Percentiles rank a stretch among this genome's conserved stretches.
Evolutionary conservation across 2,329 filamentous ascomycete genomes (phyloP).

Genomic region (Neophaeococcomyces mojaviensis): DNA sequence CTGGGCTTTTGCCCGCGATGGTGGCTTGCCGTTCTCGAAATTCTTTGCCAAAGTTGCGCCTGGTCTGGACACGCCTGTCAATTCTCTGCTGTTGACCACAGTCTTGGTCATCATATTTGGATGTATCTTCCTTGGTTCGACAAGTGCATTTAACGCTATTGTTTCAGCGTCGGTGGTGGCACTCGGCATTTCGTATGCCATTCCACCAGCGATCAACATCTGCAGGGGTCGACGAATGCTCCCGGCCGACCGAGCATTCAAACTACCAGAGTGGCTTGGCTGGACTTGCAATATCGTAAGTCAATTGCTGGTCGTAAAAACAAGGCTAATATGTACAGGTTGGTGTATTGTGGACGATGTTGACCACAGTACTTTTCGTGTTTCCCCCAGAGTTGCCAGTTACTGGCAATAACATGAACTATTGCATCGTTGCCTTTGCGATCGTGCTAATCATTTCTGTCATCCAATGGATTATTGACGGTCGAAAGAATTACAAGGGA

Average conservation of each 20-base stretch:
- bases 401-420: conserved; percentile 60
- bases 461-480: conserved; percentile 54
- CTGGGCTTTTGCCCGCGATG: conserved; percentile 47
- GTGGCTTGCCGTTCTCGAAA: conserved; percentile 28
- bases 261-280: conserved; percentile 46
- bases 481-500: conserved; percentile 53
- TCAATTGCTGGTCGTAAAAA: background rate
- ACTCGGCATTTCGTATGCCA: conserved; percentile 64
- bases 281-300: conserved; percentile 53
- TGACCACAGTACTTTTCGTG: conserved; percentile 69
- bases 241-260: conserved; percentile 52
- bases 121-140: conserved; percentile 60
- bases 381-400: conserved; percentile 63
- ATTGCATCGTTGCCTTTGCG: conserved; percentile 47
- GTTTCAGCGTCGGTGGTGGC: conserved; percentile 64
- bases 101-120: conserved; percentile 60
- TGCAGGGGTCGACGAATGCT: conserved; percentile 59
- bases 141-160: conserved; percentile 63
- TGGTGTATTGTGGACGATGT: conserved; percentile 56
- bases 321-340: conserved; percentile 24
- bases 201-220: conserved; percentile 64
- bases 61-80: conserved; percentile 56
- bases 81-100: conserved; percentile 56
- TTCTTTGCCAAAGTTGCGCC: conserved; percentile 55
- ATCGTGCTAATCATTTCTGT: conserved; percentile 51